phyloP scores from a whole-genome alignment of 345 rosid genomes.

The Salix caprea region DNA sequence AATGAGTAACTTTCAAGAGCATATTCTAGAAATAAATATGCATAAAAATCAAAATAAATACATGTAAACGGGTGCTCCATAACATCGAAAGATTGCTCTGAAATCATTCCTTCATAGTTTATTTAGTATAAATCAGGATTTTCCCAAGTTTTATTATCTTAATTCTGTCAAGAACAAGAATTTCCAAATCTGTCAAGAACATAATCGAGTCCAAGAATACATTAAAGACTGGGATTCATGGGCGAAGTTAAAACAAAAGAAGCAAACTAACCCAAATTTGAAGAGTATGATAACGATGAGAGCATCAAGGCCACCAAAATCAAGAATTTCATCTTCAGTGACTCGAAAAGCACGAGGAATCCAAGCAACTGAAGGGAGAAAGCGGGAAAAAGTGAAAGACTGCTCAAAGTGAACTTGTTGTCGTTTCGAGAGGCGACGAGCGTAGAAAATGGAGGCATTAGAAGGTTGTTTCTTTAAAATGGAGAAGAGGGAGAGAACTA shows the following conservation, averaged over 20 bases:
- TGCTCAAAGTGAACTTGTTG: conserved; percentile 29
- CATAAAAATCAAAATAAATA: no score
- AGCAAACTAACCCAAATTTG: conserved; percentile 66
- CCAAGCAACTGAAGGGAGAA: conserved; percentile 85
- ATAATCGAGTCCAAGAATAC: no score
- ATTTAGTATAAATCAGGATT: no score
- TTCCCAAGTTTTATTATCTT: no score
- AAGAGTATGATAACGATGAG: conserved; percentile 75
- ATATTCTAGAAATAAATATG: no score
- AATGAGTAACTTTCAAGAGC: neutral
- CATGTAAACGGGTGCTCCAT: no score
- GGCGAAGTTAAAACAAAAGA: neutral
- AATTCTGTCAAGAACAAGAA: no score
- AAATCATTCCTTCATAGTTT: no score
- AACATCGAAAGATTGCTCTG: no score
- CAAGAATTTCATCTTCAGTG: conserved; percentile 68
- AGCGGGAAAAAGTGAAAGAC: conserved; percentile 42
- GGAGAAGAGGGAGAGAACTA: conserved; percentile 70
- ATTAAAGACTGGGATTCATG: neutral
- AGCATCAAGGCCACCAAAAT: conserved; percentile 64
- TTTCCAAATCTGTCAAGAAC: no score
- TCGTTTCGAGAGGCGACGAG: conserved; percentile 58
- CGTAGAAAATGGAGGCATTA: conserved; percentile 68
- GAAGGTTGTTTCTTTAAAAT: conserved; percentile 75
- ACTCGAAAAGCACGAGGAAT: conserved; percentile 63